A percentile compares a stretch with the other conserved stretches of the same genome.
Evolutionary conservation across 75 land plant species (phyloP).

Genomic region (Ceratopteris richardii): DNA sequence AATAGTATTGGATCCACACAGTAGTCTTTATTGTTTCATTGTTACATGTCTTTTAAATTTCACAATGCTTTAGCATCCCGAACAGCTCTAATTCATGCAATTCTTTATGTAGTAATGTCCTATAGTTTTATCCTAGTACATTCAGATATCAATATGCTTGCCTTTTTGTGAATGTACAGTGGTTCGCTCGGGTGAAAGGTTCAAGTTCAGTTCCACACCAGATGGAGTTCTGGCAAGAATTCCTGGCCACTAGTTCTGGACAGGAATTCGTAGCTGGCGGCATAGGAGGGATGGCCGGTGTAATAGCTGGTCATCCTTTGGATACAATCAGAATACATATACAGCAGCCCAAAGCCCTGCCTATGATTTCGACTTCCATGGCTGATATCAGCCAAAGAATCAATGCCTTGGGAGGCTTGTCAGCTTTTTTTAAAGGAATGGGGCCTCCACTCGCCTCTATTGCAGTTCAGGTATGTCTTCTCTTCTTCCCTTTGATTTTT

Average conservation of each 20-base stretch:
- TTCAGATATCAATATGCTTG: too few relatives aligned
- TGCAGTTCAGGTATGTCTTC: slow-evolving; percentile 59
- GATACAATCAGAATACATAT: slow-evolving; percentile 72
- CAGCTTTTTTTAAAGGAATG: slow-evolving; percentile 88
- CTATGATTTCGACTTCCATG: slow-evolving; percentile 31
- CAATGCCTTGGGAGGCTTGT: slow-evolving; percentile 53
- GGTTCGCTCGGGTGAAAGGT: too few relatives aligned
- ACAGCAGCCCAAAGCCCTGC: slow-evolving; percentile 38
- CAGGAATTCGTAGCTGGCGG: slow-evolving; percentile 94
- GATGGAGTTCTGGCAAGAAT: slow-evolving; percentile 94
- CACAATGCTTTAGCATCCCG: too few relatives aligned
- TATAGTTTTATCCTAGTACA: too few relatives aligned
- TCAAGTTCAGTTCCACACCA: too few relatives aligned
- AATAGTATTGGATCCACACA: too few relatives aligned
- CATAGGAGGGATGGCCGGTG: slow-evolving; percentile 83
- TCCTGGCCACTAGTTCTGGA: slow-evolving; percentile 78
- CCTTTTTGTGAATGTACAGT: too few relatives aligned
- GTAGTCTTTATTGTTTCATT: too few relatives aligned
- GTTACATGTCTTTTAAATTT: too few relatives aligned
- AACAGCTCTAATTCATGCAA: too few relatives aligned
- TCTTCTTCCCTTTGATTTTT: neutral
- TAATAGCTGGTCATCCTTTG: slow-evolving; percentile 78
- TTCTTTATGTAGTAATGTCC: too few relatives aligned
- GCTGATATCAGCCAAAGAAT: slow-evolving; percentile 35
- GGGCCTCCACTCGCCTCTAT: slow-evolving; percentile 74